Evolutionary conservation across 2,329 filamentous ascomycete species (phyloP), one percentile per base, ranked within the genome.

Genomic region (Biscogniauxia mediterranea): DNA sequence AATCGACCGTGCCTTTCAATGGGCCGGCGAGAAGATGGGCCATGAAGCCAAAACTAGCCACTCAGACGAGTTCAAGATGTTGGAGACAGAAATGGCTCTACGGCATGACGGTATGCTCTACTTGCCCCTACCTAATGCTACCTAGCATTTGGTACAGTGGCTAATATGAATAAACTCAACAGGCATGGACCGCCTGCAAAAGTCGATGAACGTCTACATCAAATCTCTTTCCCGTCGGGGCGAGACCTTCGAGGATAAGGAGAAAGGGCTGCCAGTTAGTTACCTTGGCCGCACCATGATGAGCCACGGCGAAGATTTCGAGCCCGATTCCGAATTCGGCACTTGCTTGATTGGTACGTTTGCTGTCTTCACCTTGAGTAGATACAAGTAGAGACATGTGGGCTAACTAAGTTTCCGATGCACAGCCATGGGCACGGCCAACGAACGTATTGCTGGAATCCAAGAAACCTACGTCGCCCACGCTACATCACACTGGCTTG

Each of bases 1-100:
- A 76, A 87, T 98, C 75, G 94, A 93, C 79, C 90, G 94, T 73
- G 89, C 96, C 82, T 96, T 94, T 81, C 94, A 98, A 89, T 98
- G 94, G 94, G 92, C 93, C 46, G 92, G 92, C 69, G 94, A 98
- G 80, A 92, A 93, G 79, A 97, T 98, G 91, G 94, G 94, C 70
- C 87, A 86, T 67, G 93, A 97, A 78, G 85, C 89, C 78, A 95
- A 93, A 80, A 97, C 94, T 9, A 87, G 83, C 74, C 87, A 92
- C 66, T 90, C 92, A 0, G 93, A 98, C 57, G 90, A 97, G 72
- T 98, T 98, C 84, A 96, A 91, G 79, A 85, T 86, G 62, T 80
- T 98, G 70, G 93, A 98, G 79, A 82, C 86, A 59, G 94, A 98
- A 79, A 98, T 98, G 93, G 83, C 85, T 61, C 81, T 97, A 70